A percentile compares a stretch with the other conserved stretches of the same genome.
These are phyloP conservation scores for Blastobotrys malaysiensis DNA, from an alignment of 1,139 yeast genomes.

Conservation along the genomic window DNA sequence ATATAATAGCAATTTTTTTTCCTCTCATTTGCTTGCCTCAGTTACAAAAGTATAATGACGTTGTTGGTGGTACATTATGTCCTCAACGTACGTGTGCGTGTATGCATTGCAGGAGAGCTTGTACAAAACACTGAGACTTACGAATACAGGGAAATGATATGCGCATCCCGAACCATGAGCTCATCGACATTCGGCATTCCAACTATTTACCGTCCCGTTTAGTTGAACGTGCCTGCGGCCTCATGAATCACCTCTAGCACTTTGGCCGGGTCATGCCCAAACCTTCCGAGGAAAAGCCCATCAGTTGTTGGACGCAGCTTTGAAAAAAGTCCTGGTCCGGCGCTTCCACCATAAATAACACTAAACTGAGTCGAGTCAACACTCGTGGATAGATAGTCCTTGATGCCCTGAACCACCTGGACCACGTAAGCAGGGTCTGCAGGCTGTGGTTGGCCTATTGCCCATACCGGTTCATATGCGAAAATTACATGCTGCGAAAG, in stretches of 20 bases:
- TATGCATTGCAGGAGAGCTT: background rate
- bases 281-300: slow-evolving; percentile 28
- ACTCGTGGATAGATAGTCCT: slow-evolving; percentile 13
- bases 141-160: background rate
- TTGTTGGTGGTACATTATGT: background rate
- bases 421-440: slow-evolving; percentile 25
- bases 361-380: slow-evolving; percentile 11
- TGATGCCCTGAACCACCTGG: slow-evolving; percentile 22
- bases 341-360: slow-evolving; percentile 29
- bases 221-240: slow-evolving; percentile 8
- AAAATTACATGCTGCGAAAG: slow-evolving; percentile 46
- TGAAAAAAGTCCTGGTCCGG: slow-evolving; percentile 26
- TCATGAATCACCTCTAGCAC: slow-evolving; percentile 22
- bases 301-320: slow-evolving; percentile 22
- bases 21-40: background rate
- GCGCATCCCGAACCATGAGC: background rate
- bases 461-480: slow-evolving; percentile 97
- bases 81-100: background rate
- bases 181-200: background rate
- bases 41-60: background rate
- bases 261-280: slow-evolving; percentile 24
- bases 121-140: background rate
- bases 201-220: background rate
- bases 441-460: slow-evolving; percentile 58
- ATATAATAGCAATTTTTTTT: background rate